Evolutionary conservation across 331 rosid genomes (phyloP).

Genomic region (Cydonia oblonga): DNA sequence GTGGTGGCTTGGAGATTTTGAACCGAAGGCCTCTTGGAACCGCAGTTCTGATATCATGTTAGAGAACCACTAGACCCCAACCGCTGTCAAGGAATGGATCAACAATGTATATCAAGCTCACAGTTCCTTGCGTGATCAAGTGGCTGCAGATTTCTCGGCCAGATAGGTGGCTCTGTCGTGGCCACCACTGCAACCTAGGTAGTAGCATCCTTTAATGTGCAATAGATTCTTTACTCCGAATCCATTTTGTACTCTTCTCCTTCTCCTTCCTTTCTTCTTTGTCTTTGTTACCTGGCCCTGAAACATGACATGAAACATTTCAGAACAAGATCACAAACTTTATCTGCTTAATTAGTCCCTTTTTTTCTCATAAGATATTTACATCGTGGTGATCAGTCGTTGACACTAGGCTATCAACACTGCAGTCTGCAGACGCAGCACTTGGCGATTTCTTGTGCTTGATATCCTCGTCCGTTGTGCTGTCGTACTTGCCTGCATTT

Average conservation of each 20-base stretch:
- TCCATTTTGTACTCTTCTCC: constrained; percentile 22
- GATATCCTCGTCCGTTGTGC: background rate
- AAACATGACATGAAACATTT: background rate
- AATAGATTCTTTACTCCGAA: constrained; percentile 40
- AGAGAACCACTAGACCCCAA: background rate
- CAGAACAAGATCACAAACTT: background rate
- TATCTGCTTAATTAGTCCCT: background rate
- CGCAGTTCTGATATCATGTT: background rate
- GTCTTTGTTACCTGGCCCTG: constrained; percentile 22
- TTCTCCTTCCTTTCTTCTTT: constrained; percentile 25
- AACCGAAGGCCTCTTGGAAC: background rate
- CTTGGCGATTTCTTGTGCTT: constrained; percentile 13
- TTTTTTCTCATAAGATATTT: background rate
- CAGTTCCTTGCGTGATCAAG: constrained; percentile 8
- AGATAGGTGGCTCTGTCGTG: constrained; percentile 22
- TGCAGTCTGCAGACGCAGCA: background rate
- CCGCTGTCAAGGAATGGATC: background rate
- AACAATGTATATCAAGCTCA: constrained; percentile 1
- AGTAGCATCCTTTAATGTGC: constrained; percentile 30
- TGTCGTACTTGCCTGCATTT: background rate
- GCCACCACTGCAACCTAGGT: constrained; percentile 27
- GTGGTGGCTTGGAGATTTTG: background rate
- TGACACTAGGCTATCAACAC: constrained; percentile 8
- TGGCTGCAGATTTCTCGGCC: constrained; percentile 11
- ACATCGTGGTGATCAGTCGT: constrained; percentile 18